These are phyloP conservation scores for Trichoderma sp. DNA, from an alignment of 2,329 filamentous ascomycete species.

Conservation along the genomic window DNA sequence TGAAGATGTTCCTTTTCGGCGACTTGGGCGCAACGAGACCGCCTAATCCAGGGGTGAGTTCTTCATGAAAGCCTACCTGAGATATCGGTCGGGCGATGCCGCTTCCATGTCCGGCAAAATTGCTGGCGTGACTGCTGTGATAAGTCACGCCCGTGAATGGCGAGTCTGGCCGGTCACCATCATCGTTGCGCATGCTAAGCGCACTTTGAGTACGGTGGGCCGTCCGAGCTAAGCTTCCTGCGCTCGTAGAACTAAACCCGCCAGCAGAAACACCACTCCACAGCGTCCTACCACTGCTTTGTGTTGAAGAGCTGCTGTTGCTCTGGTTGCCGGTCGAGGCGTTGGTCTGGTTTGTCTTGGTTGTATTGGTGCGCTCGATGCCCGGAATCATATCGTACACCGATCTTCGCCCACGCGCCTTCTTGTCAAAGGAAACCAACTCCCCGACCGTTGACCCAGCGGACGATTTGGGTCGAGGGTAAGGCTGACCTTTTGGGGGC, in stretches of 20 bases:
- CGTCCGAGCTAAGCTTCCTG: conserved; percentile 87
- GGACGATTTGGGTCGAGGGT: conserved; percentile 63
- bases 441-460: conserved; percentile 57
- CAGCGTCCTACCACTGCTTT: conserved; percentile 79
- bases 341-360: conserved; percentile 82
- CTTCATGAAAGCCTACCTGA: conserved; percentile 67
- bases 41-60: conserved; percentile 71
- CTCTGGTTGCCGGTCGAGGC: conserved; percentile 75
- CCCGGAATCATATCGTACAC: conserved; percentile 75
- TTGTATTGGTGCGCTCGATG: conserved; percentile 81
- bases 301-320: conserved; percentile 73
- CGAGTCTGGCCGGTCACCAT: conserved; percentile 60
- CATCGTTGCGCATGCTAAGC: conserved; percentile 62
- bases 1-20: conserved; percentile 89
- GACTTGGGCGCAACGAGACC: conserved; percentile 76
- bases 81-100: conserved; percentile 61
- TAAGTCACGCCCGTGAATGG: conserved; percentile 83
- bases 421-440: conserved; percentile 47
- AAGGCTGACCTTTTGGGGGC: conserved; percentile 59
- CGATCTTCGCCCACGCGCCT: conserved; percentile 69
- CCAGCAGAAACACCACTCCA: conserved; percentile 95
- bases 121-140: conserved; percentile 81
- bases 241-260: conserved; percentile 91
- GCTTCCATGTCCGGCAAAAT: conserved; percentile 34
- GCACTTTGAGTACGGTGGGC: conserved; percentile 67